phyloP scores from a whole-genome alignment of 768 basidiomycete species.

The Termitomyces sp. region DNA sequence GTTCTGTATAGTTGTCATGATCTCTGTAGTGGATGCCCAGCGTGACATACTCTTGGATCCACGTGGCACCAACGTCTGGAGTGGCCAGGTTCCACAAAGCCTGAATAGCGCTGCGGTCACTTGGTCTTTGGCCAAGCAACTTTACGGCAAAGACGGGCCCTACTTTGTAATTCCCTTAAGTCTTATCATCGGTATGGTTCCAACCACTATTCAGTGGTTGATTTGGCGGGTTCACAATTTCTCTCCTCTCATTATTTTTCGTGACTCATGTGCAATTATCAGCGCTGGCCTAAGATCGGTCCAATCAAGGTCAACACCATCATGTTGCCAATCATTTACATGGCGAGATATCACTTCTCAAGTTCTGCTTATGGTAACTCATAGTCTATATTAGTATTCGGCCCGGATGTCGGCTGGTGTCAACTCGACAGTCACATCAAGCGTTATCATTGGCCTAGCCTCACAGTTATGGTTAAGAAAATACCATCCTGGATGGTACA shows the following conservation, averaged over 20 bases:
- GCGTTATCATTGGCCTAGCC: conserved; percentile 47
- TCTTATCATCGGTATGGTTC: conserved; percentile 49
- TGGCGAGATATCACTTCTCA: conserved; percentile 24
- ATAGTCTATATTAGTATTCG: conserved; percentile 26
- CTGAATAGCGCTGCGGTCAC: conserved; percentile 58
- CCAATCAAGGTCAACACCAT: conserved; percentile 43
- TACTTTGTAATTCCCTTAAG: conserved; percentile 56
- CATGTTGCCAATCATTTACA: conserved; percentile 55
- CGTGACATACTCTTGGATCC: conserved; percentile 49
- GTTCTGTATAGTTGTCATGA: conserved; percentile 51
- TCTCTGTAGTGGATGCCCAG: conserved; percentile 48
- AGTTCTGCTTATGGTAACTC: not conserved
- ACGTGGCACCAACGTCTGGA: conserved; percentile 60
- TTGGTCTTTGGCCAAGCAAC: conserved; percentile 58
- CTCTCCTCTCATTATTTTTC: not conserved
- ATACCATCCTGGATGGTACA: conserved; percentile 63
- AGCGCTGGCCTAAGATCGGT: conserved; percentile 56
- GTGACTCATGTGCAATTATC: not conserved
- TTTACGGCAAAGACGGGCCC: conserved; percentile 50
- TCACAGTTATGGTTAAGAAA: conserved; percentile 60
- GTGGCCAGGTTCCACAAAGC: conserved; percentile 46
- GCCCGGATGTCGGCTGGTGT: conserved; percentile 47
- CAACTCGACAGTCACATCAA: conserved; percentile 46
- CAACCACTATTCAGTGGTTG: conserved; percentile 51
- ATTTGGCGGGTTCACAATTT: conserved; percentile 40